Evolutionary conservation across 2,329 filamentous ascomycete species (phyloP).

Genomic region (Knoxdaviesia proteae): DNA sequence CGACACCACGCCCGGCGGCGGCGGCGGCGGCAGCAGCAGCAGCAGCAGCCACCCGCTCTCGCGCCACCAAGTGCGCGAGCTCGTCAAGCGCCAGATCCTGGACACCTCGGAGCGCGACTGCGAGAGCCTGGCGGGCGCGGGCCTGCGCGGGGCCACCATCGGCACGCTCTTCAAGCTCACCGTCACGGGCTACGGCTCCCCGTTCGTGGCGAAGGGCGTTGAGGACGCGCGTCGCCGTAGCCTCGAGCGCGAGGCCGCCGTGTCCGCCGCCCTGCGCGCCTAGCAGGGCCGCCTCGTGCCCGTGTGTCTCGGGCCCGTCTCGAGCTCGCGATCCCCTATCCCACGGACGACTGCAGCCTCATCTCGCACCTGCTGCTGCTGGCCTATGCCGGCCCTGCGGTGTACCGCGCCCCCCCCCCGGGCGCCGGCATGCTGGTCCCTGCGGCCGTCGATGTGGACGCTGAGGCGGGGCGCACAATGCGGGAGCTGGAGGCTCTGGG

Average conservation of each 20-base stretch:
- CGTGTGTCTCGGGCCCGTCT: slow-evolving; percentile 6
- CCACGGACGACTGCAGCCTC: neutral
- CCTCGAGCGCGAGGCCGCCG: slow-evolving; percentile 3
- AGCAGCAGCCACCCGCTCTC: neutral
- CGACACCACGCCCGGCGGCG: neutral
- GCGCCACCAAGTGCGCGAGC: neutral
- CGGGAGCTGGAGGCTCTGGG: neutral
- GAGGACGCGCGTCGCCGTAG: neutral
- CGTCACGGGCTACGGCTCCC: slow-evolving; percentile 5
- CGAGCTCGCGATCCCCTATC: slow-evolving; percentile 3
- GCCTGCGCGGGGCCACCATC: neutral
- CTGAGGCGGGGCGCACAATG: neutral
- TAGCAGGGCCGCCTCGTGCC: slow-evolving; percentile 5
- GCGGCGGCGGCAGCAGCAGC: too few species aligned
- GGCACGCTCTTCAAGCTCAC: slow-evolving; percentile 6
- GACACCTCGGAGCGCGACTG: neutral
- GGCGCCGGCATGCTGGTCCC: too few species aligned
- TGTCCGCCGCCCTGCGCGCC: slow-evolving; percentile 3
- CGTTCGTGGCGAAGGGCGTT: slow-evolving; percentile 6
- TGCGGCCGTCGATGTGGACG: neutral
- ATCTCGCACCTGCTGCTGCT: slow-evolving; percentile 6
- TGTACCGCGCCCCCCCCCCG: too few species aligned
- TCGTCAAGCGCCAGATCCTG: neutral
- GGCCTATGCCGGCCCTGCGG: slow-evolving; percentile 4
- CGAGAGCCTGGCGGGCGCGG: neutral